Base-by-base conservation (phyloP, 495 filamentous ascomycete genomes). In the Penicillium ucsense region DNA sequence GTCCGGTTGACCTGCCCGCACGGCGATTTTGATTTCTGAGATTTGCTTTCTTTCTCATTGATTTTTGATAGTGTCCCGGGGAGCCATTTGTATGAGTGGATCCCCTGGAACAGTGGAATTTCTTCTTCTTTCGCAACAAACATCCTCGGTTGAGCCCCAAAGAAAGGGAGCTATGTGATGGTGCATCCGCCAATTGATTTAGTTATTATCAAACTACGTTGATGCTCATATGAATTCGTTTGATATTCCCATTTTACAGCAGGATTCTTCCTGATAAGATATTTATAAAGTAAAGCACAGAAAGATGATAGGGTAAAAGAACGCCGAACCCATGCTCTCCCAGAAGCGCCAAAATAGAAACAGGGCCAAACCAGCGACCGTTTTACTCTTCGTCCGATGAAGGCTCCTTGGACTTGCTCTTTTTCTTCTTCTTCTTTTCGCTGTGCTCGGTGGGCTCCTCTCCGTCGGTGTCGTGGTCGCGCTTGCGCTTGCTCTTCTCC, bases 351-450 rank as follows among this genome's bases (percentile, higher is more conserved):
- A 49, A 57, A 54, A 36, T 55, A 46, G 43, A 55, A 56, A 58
- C 52, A 59, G 48, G 52, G 37, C 43, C 46, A 54, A 57, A 45
- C 38, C 44, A 41, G 46, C 39, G 43, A 50, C 46, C 28, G 46
- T 43, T 36, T 63, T 51, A 67, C 41, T 61, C 63, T 37, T 59
- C 61, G 45, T 69, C 68, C 51, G 61, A 63, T 31, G 50, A 48
- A 9, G 49, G 57, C 27, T 63, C 60, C 58, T 68, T 66, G 45
- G 63, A 64, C 65, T 71, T 71, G 65, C 63, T 68, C 60, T 70
- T 70, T 62, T 65, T 71, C 55, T 71, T 71, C 50, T 71, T 68
- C 52, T 69, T 71, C 59, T 68, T 71, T 43, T 71, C 66, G 48
- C 67, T 68, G 48, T 58, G 61, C 48, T 71, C 66, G 53, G 65